These are phyloP conservation scores for Colletotrichum sp. DNA, from an alignment of 2,329 filamentous ascomycete species.

Conservation along the genomic window DNA sequence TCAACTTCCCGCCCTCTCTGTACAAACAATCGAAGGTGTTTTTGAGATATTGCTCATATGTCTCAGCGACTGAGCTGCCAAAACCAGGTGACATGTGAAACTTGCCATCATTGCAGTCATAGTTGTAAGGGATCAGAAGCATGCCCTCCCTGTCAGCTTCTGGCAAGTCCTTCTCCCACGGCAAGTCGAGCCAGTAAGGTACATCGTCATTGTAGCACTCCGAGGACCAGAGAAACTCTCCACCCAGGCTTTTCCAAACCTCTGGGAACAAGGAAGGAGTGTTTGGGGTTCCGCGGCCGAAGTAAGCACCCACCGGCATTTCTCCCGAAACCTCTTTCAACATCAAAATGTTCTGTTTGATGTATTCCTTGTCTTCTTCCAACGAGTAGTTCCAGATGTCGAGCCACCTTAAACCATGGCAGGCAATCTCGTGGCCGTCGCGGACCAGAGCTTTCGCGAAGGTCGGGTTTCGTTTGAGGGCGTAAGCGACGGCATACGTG, in stretches of 20 bases:
- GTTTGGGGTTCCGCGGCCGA: constrained; percentile 34
- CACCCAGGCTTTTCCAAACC: constrained; percentile 31
- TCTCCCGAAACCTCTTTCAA: constrained; percentile 36
- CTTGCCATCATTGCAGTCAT: constrained; percentile 46
- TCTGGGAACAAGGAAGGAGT: constrained; percentile 28
- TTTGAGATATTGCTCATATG: constrained; percentile 45
- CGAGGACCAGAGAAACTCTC: constrained; percentile 31
- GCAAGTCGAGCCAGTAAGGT: constrained; percentile 31
- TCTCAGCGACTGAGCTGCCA: constrained; percentile 38
- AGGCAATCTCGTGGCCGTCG: constrained; percentile 44
- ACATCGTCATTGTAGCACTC: constrained; percentile 34
- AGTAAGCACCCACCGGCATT: constrained; percentile 39
- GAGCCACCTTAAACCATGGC: constrained; percentile 47
- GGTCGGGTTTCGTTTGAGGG: constrained; percentile 43
- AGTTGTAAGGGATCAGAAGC: constrained; percentile 41
- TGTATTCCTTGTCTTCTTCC: constrained; percentile 42
- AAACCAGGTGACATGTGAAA: constrained; percentile 49
- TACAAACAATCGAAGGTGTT: constrained; percentile 45
- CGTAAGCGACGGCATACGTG: constrained; percentile 42
- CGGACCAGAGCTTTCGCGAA: constrained; percentile 43
- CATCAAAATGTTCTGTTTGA: constrained; percentile 39
- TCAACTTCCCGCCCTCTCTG: constrained; percentile 45
- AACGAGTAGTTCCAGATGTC: constrained; percentile 42
- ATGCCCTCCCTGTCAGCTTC: constrained; percentile 39
- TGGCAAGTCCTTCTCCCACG: constrained; percentile 29